These are phyloP conservation scores for Populus trichocarpa DNA, from an alignment of 441 rosid species.

Conservation along the genomic window DNA sequence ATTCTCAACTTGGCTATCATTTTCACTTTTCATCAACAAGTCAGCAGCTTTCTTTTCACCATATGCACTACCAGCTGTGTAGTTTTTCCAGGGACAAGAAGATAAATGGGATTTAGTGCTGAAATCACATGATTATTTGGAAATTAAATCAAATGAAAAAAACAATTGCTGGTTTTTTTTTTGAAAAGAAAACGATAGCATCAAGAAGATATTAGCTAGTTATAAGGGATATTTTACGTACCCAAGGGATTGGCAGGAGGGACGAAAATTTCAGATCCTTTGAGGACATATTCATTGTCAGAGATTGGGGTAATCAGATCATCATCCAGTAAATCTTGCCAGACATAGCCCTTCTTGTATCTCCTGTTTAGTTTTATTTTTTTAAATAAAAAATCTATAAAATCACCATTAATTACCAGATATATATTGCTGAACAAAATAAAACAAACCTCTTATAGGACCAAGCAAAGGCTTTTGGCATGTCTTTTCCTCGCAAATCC, in stretches of 20 bases:
- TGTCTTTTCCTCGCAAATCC: constrained; percentile 60
- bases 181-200: not conserved
- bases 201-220: not conserved
- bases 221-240: constrained; percentile 1
- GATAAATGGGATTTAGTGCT: too few species aligned
- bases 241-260: constrained; percentile 20
- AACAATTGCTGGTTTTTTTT: not conserved
- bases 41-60: not conserved
- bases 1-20: not conserved
- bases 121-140: not conserved
- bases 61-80: not conserved
- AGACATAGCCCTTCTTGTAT: constrained; percentile 60
- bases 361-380: constrained; percentile 31
- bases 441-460: constrained; percentile 63
- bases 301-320: constrained; percentile 74
- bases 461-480: constrained; percentile 66
- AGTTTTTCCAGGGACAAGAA: not conserved
- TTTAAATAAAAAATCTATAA: not conserved
- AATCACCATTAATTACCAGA: not conserved
- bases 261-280: constrained; percentile 55
- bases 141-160: not conserved
- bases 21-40: not conserved
- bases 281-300: constrained; percentile 65
- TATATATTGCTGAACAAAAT: not conserved
- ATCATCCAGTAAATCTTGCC: constrained; percentile 75